These are phyloP conservation scores for Pichia terricola DNA, from an alignment of 1,139 yeast species.

Conservation along the genomic window DNA sequence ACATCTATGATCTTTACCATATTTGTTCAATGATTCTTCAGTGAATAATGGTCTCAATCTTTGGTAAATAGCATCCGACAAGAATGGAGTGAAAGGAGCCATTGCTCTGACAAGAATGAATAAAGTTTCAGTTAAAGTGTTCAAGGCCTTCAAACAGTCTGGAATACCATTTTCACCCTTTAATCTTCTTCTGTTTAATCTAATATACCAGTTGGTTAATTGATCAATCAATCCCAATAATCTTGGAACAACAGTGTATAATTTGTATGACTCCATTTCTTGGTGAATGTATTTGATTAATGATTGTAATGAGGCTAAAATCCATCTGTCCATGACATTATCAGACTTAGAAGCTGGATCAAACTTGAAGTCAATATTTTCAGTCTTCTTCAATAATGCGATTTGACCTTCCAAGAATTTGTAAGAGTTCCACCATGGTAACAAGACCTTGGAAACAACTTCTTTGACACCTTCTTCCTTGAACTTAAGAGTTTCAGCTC, in stretches of 20 bases:
- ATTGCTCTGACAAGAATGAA: slow-evolving; percentile 85
- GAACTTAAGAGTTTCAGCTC: slow-evolving; percentile 93
- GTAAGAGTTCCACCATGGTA: slow-evolving; percentile 98
- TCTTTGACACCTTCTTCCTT: slow-evolving; percentile 98
- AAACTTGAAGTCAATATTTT: slow-evolving; percentile 62
- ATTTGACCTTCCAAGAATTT: slow-evolving; percentile 95
- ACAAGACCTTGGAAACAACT: slow-evolving; percentile 86
- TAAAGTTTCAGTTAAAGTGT: slow-evolving; percentile 83
- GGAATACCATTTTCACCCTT: slow-evolving; percentile 86
- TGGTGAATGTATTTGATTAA: slow-evolving; percentile 74
- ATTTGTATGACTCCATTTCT: slow-evolving; percentile 84
- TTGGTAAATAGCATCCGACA: slow-evolving; percentile 83
- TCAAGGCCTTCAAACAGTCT: slow-evolving; percentile 79
- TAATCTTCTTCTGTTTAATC: slow-evolving; percentile 95
- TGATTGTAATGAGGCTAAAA: slow-evolving; percentile 88
- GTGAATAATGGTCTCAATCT: slow-evolving; percentile 57
- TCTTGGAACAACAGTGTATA: slow-evolving; percentile 93
- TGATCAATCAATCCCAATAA: slow-evolving; percentile 82
- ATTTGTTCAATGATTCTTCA: slow-evolving; percentile 39
- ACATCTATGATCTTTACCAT: slow-evolving; percentile 57
- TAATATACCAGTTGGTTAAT: slow-evolving; percentile 97
- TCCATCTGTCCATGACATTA: slow-evolving; percentile 97
- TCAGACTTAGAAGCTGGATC: slow-evolving; percentile 54
- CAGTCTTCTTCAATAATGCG: slow-evolving; percentile 69
- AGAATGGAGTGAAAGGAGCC: slow-evolving; percentile 98